Conservation (phyloP, 805 yeast species). For the Metschnikowia lochheadii region DNA sequence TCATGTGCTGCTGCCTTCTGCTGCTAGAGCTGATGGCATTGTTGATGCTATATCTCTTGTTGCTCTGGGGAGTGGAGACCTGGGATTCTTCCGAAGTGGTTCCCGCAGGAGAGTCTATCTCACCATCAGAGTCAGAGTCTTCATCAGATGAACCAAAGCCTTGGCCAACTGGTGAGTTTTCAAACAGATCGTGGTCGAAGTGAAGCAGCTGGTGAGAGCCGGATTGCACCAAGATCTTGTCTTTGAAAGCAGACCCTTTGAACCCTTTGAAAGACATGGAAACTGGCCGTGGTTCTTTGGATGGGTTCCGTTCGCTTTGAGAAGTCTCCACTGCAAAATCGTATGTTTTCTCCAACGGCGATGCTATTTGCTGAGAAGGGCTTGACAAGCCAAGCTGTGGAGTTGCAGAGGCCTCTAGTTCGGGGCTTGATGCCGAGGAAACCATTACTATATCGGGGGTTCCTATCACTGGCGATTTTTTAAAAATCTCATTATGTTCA, state of each 20-base stretch:
- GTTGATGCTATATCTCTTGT: conserved; percentile 1
- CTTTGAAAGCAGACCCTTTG: conserved; percentile 49
- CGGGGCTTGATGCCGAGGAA: conserved; percentile 3
- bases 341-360: conserved; percentile 13
- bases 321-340: conserved; percentile 10
- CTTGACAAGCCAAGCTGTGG: background rate
- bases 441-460: background rate
- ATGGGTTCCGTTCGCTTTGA: background rate
- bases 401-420: background rate
- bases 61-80: background rate
- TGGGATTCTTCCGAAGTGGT: background rate
- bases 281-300: conserved; percentile 29
- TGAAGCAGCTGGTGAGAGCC: conserved; percentile 42
- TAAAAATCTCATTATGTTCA: background rate
- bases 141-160: conserved; percentile 33
- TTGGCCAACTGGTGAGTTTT: conserved; percentile 33
- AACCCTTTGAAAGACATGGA: conserved; percentile 61
- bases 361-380: background rate
- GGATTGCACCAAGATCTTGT: conserved; percentile 15
- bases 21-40: conserved; percentile 7
- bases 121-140: conserved; percentile 12
- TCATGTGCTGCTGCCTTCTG: conserved; percentile 13
- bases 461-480: background rate
- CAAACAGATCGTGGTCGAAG: conserved; percentile 29
- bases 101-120: conserved; percentile 1